phyloP scores from a whole-genome alignment of 2,329 filamentous ascomycete genomes.

The Trichoderma citrinoviride region DNA sequence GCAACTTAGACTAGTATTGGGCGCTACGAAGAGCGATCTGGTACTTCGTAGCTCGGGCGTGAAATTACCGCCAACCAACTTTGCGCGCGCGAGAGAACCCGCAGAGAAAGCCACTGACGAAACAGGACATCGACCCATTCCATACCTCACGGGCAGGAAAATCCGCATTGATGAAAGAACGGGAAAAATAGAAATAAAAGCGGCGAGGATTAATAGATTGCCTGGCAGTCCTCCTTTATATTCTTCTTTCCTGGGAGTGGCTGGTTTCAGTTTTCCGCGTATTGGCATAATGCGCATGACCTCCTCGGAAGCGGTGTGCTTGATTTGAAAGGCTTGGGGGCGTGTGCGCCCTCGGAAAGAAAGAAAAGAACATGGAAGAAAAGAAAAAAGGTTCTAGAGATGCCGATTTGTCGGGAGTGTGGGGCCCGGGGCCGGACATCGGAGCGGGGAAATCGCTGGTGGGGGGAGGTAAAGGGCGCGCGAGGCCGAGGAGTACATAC shows the following conservation, averaged over 20 bases:
- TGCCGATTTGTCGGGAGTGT: constrained; percentile 3
- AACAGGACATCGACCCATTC: no score
- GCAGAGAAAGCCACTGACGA: no score
- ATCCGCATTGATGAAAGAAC: no score
- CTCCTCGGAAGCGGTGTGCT: not conserved
- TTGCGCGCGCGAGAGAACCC: no score
- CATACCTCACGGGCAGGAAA: no score
- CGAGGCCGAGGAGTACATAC: not conserved
- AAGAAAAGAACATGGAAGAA: not conserved
- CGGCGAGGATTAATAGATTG: no score
- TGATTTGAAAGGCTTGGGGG: not conserved
- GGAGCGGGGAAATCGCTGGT: constrained; percentile 11
- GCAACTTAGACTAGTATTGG: no score
- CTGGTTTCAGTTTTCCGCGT: not conserved
- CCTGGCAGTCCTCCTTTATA: no score
- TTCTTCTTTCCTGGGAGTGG: not conserved
- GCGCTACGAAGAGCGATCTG: not conserved
- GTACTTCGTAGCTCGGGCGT: no score
- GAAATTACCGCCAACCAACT: no score
- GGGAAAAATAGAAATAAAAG: no score
- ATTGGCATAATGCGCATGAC: not conserved
- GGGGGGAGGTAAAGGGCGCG: not conserved
- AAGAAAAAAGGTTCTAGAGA: not conserved
- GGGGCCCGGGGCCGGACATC: constrained; percentile 13
- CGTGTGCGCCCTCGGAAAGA: not conserved